Conservation (phyloP, 176 grass and related monocot genomes). For the Zizania latifolia region DNA sequence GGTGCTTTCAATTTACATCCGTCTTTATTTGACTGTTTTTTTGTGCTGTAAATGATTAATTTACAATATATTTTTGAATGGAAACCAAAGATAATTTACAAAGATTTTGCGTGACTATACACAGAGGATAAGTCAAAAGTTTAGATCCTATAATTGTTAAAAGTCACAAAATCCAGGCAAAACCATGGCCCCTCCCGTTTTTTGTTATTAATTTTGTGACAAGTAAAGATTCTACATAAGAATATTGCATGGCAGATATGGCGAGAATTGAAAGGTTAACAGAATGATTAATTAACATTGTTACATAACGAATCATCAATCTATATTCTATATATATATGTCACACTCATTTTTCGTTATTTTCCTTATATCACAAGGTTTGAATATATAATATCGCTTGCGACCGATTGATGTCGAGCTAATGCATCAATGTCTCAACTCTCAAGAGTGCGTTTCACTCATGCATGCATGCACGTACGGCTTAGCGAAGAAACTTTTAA, state of each 20-base stretch:
- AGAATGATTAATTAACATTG: neutral
- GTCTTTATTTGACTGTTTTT: neutral
- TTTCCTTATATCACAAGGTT: conserved; percentile 21
- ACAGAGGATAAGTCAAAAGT: neutral
- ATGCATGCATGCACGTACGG: neutral
- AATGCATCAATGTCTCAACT: neutral
- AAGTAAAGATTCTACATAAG: neutral
- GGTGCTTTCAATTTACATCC: neutral
- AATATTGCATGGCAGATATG: conserved; percentile 5
- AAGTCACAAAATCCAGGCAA: neutral
- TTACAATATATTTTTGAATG: too few relatives aligned
- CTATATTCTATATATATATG: neutral
- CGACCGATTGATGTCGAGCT: neutral
- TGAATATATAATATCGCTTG: neutral
- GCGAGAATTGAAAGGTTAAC: conserved; percentile 19
- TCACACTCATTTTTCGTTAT: conserved; percentile 5
- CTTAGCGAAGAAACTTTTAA: neutral
- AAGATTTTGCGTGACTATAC: neutral
- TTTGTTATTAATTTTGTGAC: neutral
- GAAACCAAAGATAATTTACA: too few relatives aligned
- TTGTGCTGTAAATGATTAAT: too few relatives aligned
- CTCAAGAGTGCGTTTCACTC: neutral
- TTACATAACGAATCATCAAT: neutral
- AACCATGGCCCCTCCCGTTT: neutral
- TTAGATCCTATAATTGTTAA: neutral